Percentiles rank a stretch among this genome's conserved stretches.
Evolutionary conservation across 352 stramenopile genomes (phyloP).

Genomic region (Phytophthora citricola): DNA sequence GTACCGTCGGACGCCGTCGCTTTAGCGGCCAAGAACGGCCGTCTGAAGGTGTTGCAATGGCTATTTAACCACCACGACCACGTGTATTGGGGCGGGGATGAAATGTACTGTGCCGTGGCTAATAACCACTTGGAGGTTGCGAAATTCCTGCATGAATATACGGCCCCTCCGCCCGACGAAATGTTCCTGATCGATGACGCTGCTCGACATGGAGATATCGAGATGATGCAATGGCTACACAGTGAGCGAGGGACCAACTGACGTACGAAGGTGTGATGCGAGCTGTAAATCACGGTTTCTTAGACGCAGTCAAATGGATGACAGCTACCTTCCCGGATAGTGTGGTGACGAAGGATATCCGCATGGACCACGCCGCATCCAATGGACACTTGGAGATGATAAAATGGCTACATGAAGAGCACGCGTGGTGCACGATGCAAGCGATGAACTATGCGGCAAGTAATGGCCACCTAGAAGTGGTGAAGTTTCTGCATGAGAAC

Average conservation of each 20-base stretch:
- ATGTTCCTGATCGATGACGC: conserved; percentile 40
- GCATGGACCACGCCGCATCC: conserved; percentile 33
- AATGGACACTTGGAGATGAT: conserved; percentile 39
- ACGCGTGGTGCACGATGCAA: conserved; percentile 25
- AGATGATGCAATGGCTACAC: conserved; percentile 41
- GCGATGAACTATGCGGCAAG: conserved; percentile 21
- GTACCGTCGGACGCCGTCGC: conserved; percentile 26
- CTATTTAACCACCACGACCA: conserved; percentile 39
- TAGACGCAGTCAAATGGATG: conserved; percentile 36
- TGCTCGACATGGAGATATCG: conserved; percentile 31
- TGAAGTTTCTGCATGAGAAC: conserved; percentile 27
- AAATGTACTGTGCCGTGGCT: conserved; percentile 35
- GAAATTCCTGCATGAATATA: conserved; percentile 28
- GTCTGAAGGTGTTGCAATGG: conserved; percentile 34
- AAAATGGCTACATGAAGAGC: conserved; percentile 32
- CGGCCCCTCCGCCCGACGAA: conserved; percentile 23
- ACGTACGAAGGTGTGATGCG: conserved; percentile 35
- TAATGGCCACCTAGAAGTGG: conserved; percentile 27
- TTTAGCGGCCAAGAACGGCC: conserved; percentile 29
- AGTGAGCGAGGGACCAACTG: conserved; percentile 22
- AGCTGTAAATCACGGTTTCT: conserved; percentile 27
- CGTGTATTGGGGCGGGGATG: conserved; percentile 40
- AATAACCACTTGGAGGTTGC: conserved; percentile 31
- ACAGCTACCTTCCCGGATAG: conserved; percentile 16
- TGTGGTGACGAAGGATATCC: conserved; percentile 20